phyloP scores from a whole-genome alignment of 345 rosid species.

The Euphorbia peplus region DNA sequence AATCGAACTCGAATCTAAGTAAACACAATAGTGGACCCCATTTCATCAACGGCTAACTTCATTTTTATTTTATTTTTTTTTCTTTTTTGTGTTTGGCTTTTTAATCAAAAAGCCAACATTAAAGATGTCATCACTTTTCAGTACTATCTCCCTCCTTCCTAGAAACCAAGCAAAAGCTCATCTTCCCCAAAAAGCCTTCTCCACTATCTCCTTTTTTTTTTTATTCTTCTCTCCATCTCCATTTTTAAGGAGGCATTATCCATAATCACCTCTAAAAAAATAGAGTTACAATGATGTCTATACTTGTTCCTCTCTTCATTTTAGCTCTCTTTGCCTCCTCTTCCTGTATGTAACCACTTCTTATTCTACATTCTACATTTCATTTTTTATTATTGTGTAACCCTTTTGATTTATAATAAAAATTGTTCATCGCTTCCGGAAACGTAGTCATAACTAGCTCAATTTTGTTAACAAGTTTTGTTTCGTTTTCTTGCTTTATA shows the following conservation, averaged over 20 bases:
- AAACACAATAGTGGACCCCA: not conserved
- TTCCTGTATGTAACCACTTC: conserved; percentile 5
- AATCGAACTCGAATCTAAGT: too few species aligned
- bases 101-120: not conserved
- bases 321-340: conserved; percentile 10
- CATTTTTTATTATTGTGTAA: too few species aligned
- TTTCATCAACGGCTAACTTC: not conserved
- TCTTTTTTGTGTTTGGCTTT: too few species aligned
- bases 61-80: not conserved
- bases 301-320: not conserved
- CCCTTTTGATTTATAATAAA: too few species aligned
- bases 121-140: not conserved
- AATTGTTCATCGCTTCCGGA: too few species aligned
- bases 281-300: not conserved
- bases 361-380: not conserved
- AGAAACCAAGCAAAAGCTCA: conserved; percentile 12
- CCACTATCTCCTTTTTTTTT: not conserved
- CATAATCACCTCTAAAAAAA: not conserved
- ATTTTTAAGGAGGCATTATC: too few species aligned
- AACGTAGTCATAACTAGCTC: too few species aligned
- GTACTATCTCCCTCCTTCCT: conserved; percentile 8
- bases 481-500: too few species aligned
- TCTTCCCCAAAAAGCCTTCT: not conserved
- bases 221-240: not conserved
- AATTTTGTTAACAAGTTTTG: too few species aligned